phyloP scores from a whole-genome alignment of 345 rosid genomes.

The Gossypium rotundifolium region DNA sequence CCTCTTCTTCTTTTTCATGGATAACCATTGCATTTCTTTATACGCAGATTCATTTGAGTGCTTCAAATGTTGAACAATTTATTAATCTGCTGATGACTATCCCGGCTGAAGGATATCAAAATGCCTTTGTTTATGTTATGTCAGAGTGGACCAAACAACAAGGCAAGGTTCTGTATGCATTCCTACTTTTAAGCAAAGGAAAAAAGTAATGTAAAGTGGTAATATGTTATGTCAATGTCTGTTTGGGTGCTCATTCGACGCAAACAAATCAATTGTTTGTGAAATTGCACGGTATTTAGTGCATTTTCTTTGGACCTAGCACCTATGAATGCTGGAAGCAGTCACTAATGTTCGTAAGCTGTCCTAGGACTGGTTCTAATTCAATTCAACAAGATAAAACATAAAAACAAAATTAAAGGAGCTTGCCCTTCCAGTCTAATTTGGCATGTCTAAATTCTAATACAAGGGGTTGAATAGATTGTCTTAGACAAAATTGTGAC shows the following conservation, averaged over 20 bases:
- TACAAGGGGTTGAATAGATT: background rate
- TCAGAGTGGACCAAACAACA: conserved; percentile 90
- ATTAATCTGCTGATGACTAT: conserved; percentile 61
- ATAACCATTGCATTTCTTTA: background rate
- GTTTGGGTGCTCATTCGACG: background rate
- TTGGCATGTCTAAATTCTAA: background rate
- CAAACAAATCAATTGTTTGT: background rate
- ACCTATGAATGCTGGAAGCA: background rate
- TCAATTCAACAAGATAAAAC: background rate
- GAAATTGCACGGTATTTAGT: background rate
- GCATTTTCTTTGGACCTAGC: background rate
- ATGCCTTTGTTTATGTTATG: conserved; percentile 70
- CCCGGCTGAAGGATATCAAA: conserved; percentile 58
- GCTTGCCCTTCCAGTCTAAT: background rate
- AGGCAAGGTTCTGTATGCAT: conserved; percentile 40
- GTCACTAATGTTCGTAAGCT: background rate
- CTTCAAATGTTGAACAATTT: conserved; percentile 67
- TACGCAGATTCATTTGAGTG: conserved; percentile 85
- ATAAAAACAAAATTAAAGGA: background rate
- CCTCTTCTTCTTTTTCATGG: background rate
- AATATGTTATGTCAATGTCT: background rate
- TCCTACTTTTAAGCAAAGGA: background rate
- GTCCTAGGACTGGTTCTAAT: background rate
- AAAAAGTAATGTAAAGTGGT: background rate
- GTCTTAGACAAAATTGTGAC: background rate